Conservation (phyloP, 176 grass and related monocot genomes). For the Aegilops speltoides region DNA sequence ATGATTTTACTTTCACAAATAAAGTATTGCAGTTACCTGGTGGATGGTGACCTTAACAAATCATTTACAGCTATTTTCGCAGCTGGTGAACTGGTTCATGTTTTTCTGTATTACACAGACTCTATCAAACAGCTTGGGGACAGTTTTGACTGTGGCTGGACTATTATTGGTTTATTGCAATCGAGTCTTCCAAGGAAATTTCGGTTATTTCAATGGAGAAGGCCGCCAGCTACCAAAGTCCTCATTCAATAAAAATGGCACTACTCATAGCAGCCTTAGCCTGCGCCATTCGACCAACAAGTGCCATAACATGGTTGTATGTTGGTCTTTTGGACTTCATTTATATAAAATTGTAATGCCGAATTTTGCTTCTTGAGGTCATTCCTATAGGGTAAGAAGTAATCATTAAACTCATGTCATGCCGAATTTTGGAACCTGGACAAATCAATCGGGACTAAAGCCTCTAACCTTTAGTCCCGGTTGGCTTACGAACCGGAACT, state of each 20-base stretch:
- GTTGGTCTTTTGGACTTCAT: constrained; percentile 79
- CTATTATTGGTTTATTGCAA: constrained; percentile 77
- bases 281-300: constrained; percentile 88
- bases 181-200: constrained; percentile 37
- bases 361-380: constrained; percentile 65
- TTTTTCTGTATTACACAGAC: constrained; percentile 85
- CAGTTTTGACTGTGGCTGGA: constrained; percentile 66
- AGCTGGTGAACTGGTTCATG: constrained; percentile 90
- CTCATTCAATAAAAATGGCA: constrained; percentile 66
- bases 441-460: too few species aligned
- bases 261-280: constrained; percentile 70
- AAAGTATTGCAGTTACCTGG: not conserved
- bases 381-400: constrained; percentile 73
- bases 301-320: constrained; percentile 91
- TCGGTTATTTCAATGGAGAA: constrained; percentile 27
- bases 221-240: not conserved
- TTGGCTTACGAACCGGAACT: too few species aligned
- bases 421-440: too few species aligned
- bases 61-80: constrained; percentile 61
- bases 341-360: constrained; percentile 53
- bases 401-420: not conserved
- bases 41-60: constrained; percentile 50
- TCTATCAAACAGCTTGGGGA: constrained; percentile 90
- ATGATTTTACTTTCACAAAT: not conserved
- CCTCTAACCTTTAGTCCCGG: too few species aligned